Evolutionary conservation across 164 flowering plant species (phyloP).

Genomic region (Dillenia turbinata): DNA sequence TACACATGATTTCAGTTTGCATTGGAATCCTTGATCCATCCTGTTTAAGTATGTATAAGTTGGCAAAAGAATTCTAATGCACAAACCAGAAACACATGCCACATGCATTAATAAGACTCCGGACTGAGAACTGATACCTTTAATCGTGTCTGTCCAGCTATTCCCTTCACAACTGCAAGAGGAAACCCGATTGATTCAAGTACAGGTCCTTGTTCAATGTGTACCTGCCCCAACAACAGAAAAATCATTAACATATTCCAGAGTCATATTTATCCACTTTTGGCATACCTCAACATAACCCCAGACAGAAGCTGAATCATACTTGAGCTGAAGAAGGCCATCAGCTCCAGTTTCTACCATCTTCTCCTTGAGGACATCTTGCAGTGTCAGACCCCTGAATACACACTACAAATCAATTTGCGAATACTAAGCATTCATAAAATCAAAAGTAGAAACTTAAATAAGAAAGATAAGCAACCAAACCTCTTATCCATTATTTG

Average conservation of each 20-base stretch:
- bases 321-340: constrained; percentile 59
- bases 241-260: not conserved
- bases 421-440: not conserved
- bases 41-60: too few relatives aligned
- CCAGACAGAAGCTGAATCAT: constrained; percentile 71
- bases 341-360: constrained; percentile 57
- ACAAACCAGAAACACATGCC: too few relatives aligned
- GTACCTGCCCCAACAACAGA: constrained; percentile 45
- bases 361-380: constrained; percentile 63
- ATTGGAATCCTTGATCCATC: too few relatives aligned
- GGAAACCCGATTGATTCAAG: constrained; percentile 86
- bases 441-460: not conserved
- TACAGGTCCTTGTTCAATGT: constrained; percentile 98
- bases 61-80: too few relatives aligned
- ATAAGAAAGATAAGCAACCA: constrained; percentile 3
- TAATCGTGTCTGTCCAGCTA: constrained; percentile 91
- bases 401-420: constrained; percentile 21
- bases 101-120: too few relatives aligned
- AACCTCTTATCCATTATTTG: constrained; percentile 84
- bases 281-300: constrained; percentile 85
- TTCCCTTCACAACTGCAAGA: constrained; percentile 86
- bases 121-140: constrained; percentile 42
- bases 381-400: constrained; percentile 72
- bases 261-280: not conserved
- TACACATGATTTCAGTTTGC: too few relatives aligned